A percentile compares a stretch with the other conserved stretches of the same genome.
phyloP scores from a whole-genome alignment of 1,284 basidiomycete genomes.

The Boletus holoroseus region DNA sequence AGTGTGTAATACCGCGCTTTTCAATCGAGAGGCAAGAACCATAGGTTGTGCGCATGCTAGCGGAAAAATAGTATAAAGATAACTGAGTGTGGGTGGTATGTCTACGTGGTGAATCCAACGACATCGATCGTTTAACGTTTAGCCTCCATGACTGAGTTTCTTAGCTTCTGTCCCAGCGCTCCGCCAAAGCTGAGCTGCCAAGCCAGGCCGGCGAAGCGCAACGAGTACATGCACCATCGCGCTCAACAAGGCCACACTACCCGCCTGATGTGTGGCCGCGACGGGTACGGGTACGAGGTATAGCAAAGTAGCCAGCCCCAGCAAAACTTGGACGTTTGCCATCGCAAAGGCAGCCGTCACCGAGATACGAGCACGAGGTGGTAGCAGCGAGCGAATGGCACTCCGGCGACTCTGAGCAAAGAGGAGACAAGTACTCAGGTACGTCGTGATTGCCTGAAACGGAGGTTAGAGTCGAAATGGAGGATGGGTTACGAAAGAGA shows the following conservation, averaged over 20 bases:
- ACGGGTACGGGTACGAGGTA: conserved; percentile 93
- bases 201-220: conserved; percentile 66
- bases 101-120: conserved; percentile 11
- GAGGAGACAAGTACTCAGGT: conserved; percentile 62
- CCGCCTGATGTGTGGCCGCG: conserved; percentile 93
- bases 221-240: conserved; percentile 76
- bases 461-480: background rate
- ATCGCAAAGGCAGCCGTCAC: conserved; percentile 71
- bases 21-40: conserved; percentile 4
- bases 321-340: conserved; percentile 80
- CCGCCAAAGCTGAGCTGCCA: conserved; percentile 63
- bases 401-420: conserved; percentile 54
- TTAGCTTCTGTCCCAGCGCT: conserved; percentile 30
- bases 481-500: background rate
- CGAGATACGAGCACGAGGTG: conserved; percentile 60
- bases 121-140: conserved; percentile 1
- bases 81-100: conserved; percentile 26
- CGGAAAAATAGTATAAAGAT: conserved; percentile 13
- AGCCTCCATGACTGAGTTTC: conserved; percentile 8
- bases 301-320: conserved; percentile 89
- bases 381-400: conserved; percentile 55
- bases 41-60: background rate
- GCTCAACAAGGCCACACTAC: conserved; percentile 85
- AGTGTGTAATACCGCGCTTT: conserved; percentile 10
- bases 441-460: conserved; percentile 77